Conservation (phyloP, 192 early-diverging fungal genomes). For the Lunasporangiospora selenospora region DNA sequence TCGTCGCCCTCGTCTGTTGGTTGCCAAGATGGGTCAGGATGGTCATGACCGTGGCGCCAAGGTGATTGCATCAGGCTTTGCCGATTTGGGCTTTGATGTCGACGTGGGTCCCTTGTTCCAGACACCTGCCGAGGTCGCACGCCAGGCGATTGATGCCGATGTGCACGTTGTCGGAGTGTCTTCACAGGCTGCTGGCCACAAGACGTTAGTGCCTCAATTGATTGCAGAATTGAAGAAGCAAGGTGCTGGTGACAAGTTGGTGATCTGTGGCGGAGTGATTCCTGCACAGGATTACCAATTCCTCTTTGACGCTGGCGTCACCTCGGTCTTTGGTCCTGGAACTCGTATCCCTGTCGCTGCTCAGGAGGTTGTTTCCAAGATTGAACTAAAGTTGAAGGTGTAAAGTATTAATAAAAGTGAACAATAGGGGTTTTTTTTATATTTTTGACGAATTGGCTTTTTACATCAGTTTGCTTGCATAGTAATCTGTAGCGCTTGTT, state of each 20-base stretch:
- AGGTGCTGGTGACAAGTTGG: slow-evolving; percentile 74
- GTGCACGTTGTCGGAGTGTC: slow-evolving; percentile 89
- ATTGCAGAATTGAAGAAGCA: slow-evolving; percentile 79
- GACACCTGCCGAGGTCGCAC: slow-evolving; percentile 88
- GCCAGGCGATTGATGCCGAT: slow-evolving; percentile 89
- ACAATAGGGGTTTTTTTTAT: too few species aligned
- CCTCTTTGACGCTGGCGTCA: slow-evolving; percentile 80
- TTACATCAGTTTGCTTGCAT: too few species aligned
- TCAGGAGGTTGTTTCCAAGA: slow-evolving; percentile 78
- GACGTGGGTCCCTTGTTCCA: slow-evolving; percentile 91
- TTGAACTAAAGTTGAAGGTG: slow-evolving; percentile 55
- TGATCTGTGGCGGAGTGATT: slow-evolving; percentile 88
- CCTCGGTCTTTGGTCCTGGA: slow-evolving; percentile 87
- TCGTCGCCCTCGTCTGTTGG: slow-evolving; percentile 87
- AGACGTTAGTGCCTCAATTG: slow-evolving; percentile 83
- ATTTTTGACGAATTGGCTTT: too few species aligned
- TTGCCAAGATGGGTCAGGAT: slow-evolving; percentile 95
- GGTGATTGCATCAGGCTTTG: slow-evolving; percentile 90
- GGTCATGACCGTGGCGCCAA: slow-evolving; percentile 95
- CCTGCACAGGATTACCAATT: slow-evolving; percentile 89
- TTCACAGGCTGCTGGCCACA: slow-evolving; percentile 90
- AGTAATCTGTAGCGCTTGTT: too few species aligned
- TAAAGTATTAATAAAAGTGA: too few species aligned
- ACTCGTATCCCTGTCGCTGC: slow-evolving; percentile 86
- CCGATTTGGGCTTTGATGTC: slow-evolving; percentile 92